These are phyloP conservation scores for Xylaria sp. DNA, from an alignment of 2,329 filamentous ascomycete species.

Conservation along the genomic window DNA sequence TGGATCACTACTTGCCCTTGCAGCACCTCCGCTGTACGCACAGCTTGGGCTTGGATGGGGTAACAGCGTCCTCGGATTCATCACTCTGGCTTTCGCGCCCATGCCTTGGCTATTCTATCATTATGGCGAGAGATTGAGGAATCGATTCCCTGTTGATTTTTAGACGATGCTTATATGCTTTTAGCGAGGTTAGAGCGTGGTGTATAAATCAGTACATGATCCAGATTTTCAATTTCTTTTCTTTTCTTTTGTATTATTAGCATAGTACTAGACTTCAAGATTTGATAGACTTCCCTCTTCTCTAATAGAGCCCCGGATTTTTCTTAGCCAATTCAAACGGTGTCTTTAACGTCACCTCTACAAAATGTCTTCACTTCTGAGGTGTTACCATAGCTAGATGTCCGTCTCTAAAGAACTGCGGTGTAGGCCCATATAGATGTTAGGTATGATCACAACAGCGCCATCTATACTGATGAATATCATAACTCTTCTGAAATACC, in stretches of 20 bases:
- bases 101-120: slow-evolving; percentile 31
- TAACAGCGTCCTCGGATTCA: slow-evolving; percentile 31
- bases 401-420: no score
- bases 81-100: slow-evolving; percentile 25
- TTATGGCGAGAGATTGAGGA: slow-evolving; percentile 28
- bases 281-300: background rate
- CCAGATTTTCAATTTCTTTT: background rate
- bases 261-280: background rate
- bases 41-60: slow-evolving; percentile 34
- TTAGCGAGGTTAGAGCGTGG: background rate
- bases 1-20: slow-evolving; percentile 29
- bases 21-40: slow-evolving; percentile 27
- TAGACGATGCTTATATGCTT: background rate
- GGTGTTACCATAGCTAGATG: background rate
- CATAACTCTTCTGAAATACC: no score
- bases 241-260: background rate
- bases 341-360: background rate
- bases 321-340: background rate
- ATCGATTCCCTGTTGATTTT: slow-evolving; percentile 10
- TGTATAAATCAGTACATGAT: background rate
- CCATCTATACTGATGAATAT: no score
- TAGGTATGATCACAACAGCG: no score
- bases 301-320: no score
- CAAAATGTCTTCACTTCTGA: background rate
- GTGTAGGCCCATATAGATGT: no score